A percentile compares a stretch with the other conserved stretches of the same genome.
Evolutionary conservation across 2,329 filamentous ascomycete genomes (phyloP).

Genomic region (Aureobasidium vineae): DNA sequence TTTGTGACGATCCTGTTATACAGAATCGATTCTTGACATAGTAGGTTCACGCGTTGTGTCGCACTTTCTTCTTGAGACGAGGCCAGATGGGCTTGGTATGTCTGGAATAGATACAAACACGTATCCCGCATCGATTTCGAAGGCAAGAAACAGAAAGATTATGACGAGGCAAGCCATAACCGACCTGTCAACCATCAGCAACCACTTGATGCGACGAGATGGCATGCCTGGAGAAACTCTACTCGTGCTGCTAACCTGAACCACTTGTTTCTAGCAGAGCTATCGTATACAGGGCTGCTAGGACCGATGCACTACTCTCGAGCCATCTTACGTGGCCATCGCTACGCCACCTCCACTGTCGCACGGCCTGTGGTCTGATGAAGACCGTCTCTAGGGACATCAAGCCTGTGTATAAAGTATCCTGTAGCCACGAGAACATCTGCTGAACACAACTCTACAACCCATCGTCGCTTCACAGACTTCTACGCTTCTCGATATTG

Average conservation of each 20-base stretch:
- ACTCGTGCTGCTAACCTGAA: background rate
- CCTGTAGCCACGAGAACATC: background rate
- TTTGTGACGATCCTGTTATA: background rate
- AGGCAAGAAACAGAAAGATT: background rate
- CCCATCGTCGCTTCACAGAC: background rate
- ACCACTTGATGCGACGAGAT: constrained; percentile 6
- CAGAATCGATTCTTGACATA: background rate
- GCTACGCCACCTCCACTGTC: constrained; percentile 1
- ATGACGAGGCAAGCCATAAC: background rate
- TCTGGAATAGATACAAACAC: background rate
- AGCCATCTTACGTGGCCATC: constrained; percentile 7
- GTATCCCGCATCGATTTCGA: background rate
- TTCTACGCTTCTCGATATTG: background rate
- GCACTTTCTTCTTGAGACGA: background rate
- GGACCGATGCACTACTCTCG: background rate
- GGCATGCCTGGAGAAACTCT: background rate
- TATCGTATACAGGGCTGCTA: background rate
- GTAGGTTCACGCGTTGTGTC: background rate
- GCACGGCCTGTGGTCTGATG: background rate
- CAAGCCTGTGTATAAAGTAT: background rate
- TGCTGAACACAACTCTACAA: background rate
- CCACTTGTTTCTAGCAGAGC: background rate
- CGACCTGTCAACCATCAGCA: background rate
- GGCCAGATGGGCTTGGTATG: background rate
- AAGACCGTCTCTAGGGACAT: background rate